phyloP scores from a whole-genome alignment of 2,329 filamentous ascomycete genomes.

The Zelopaecilomyces penicillatus region DNA sequence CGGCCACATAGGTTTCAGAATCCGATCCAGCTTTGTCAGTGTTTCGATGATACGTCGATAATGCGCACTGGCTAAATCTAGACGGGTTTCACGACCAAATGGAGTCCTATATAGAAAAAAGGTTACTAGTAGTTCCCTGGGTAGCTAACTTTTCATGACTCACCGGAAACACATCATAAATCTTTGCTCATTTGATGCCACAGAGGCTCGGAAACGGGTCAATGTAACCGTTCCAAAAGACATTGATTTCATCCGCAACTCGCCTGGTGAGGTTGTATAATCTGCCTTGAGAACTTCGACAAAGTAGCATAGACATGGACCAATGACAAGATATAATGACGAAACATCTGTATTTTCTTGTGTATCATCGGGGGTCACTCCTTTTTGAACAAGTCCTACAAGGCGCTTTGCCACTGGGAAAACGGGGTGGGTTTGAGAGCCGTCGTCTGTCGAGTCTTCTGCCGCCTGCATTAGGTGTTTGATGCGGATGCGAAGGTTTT shows the following conservation, averaged over 20 bases:
- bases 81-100: conserved; percentile 33
- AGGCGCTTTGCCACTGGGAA: conserved; percentile 46
- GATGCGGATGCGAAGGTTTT: conserved; percentile 40
- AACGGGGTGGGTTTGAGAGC: conserved; percentile 26
- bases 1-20: conserved; percentile 51
- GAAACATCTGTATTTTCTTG: conserved; percentile 41
- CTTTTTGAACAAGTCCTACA: conserved; percentile 30
- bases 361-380: conserved; percentile 32
- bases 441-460: conserved; percentile 24
- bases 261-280: conserved; percentile 31
- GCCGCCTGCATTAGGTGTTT: conserved; percentile 36
- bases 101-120: conserved; percentile 24
- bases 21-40: conserved; percentile 45
- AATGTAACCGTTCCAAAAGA: conserved; percentile 46
- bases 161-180: conserved; percentile 49
- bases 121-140: neutral
- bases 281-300: conserved; percentile 41
- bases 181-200: conserved; percentile 44
- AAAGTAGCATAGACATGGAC: conserved; percentile 44
- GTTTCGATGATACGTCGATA: conserved; percentile 47
- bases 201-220: conserved; percentile 42
- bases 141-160: conserved; percentile 11
- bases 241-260: conserved; percentile 41
- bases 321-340: conserved; percentile 47
- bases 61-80: conserved; percentile 46